Conservation (phyloP, 345 rosid species). For the Euphorbia lathyris region DNA sequence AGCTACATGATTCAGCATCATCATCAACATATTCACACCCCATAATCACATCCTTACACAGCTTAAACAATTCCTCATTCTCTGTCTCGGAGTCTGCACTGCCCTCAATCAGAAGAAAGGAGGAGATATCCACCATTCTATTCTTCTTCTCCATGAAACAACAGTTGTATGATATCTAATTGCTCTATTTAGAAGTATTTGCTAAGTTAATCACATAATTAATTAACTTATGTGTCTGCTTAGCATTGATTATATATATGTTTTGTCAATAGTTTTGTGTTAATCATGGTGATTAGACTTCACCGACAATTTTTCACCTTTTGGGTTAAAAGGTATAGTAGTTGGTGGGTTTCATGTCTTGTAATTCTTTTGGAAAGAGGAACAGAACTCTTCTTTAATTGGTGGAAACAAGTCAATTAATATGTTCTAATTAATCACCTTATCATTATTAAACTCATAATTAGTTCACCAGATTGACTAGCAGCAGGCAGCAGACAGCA, state of each 20-base stretch:
- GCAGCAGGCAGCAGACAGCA: background rate
- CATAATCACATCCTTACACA: background rate
- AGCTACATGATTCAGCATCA: constrained; percentile 59
- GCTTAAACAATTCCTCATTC: constrained; percentile 14
- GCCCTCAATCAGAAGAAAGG: constrained; percentile 45
- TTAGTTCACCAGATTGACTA: background rate
- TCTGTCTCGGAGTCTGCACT: constrained; percentile 49
- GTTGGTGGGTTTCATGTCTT: constrained; percentile 40
- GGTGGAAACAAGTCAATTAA: background rate
- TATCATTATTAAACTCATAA: background rate
- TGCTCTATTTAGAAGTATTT: background rate
- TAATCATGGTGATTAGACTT: constrained; percentile 11
- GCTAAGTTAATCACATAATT: background rate
- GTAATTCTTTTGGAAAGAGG: background rate
- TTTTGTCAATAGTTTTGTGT: constrained; percentile 10
- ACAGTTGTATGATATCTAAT: no score
- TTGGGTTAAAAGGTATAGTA: constrained; percentile 16
- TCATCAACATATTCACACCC: constrained; percentile 18
- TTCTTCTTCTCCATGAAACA: constrained; percentile 24
- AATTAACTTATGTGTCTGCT: background rate
- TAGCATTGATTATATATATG: constrained; percentile 3
- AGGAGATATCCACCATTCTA: constrained; percentile 31
- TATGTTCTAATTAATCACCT: background rate
- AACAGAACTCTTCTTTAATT: background rate
- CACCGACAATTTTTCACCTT: constrained; percentile 8